phyloP scores from a whole-genome alignment of 2,329 filamentous ascomycete species.

The Cadophora sp. region DNA sequence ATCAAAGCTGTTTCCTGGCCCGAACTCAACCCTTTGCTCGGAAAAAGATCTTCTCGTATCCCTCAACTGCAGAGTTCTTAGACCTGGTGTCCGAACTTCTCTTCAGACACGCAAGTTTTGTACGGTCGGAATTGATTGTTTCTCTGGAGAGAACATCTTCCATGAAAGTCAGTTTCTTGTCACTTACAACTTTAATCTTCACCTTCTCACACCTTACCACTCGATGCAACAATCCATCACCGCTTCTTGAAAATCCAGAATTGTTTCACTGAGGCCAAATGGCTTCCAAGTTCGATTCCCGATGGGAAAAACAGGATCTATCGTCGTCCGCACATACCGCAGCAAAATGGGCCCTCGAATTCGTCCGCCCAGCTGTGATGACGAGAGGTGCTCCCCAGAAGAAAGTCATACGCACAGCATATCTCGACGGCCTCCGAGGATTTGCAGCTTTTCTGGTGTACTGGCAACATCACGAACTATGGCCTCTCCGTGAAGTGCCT shows the following conservation, averaged over 20 bases:
- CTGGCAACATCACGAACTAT: constrained; percentile 51
- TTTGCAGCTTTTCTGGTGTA: constrained; percentile 57
- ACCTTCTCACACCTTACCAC: background rate
- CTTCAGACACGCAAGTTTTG: background rate
- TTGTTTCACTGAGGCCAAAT: constrained; percentile 2
- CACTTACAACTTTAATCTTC: background rate
- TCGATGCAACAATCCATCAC: background rate
- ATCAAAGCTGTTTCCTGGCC: constrained; percentile 4
- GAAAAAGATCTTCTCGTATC: background rate
- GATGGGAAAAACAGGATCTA: constrained; percentile 10
- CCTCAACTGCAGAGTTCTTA: background rate
- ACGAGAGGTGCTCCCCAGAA: constrained; percentile 21
- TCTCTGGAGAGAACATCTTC: constrained; percentile 5
- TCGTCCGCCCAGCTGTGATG: constrained; percentile 24
- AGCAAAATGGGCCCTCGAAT: constrained; percentile 24
- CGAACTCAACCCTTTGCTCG: background rate
- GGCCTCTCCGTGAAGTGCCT: constrained; percentile 42
- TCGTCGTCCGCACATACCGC: constrained; percentile 1
- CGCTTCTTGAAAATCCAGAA: background rate
- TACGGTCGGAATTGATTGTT: background rate
- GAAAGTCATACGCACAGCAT: constrained; percentile 46
- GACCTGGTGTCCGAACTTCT: constrained; percentile 7
- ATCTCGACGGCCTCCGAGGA: constrained; percentile 57
- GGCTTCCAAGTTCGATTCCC: constrained; percentile 13
- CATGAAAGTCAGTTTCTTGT: background rate